Percentiles rank a stretch among this genome's conserved stretches.
Evolutionary conservation across 1,284 basidiomycete genomes (phyloP).

Genomic region (Xanthoconium separans): DNA sequence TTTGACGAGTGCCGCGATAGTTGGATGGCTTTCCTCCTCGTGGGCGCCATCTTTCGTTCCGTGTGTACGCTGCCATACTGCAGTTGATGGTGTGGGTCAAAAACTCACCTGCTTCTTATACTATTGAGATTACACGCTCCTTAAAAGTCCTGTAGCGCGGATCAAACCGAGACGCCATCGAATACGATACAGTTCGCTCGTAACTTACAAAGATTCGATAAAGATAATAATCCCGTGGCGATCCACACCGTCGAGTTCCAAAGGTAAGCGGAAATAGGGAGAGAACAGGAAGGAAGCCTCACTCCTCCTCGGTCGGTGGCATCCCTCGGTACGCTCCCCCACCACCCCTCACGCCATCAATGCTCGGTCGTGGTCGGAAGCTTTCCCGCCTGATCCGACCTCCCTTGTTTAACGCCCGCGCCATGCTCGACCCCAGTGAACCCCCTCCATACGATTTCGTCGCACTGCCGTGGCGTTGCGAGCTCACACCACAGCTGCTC

Average conservation of each 20-base stretch:
- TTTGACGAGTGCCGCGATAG: not conserved
- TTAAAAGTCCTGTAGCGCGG: not conserved
- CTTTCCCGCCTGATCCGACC: slow-evolving; percentile 56
- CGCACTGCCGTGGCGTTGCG: slow-evolving; percentile 9
- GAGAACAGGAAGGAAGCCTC: not conserved
- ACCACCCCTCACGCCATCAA: slow-evolving; percentile 40
- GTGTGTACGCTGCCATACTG: slow-evolving; percentile 23
- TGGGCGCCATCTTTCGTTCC: slow-evolving; percentile 8
- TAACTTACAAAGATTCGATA: slow-evolving; percentile 22
- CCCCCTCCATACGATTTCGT: slow-evolving; percentile 16
- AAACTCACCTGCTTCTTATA: slow-evolving; percentile 1
- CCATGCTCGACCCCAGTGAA: slow-evolving; percentile 28
- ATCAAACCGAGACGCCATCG: slow-evolving; percentile 1
- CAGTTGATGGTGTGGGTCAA: not conserved
- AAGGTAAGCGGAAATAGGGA: not conserved
- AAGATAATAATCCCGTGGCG: slow-evolving; percentile 17
- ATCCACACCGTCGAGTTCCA: slow-evolving; percentile 18
- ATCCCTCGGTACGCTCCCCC: slow-evolving; percentile 23
- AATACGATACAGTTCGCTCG: slow-evolving; percentile 1
- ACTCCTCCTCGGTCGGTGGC: slow-evolving; percentile 30
- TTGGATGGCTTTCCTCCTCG: slow-evolving; percentile 14
- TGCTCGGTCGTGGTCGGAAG: slow-evolving; percentile 73
- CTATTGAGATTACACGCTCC: not conserved
- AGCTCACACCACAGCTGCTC: slow-evolving; percentile 12
- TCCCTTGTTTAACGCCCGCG: slow-evolving; percentile 43